Conservation (phyloP, 306 rosid genomes). For the Sicyos edulis region DNA sequence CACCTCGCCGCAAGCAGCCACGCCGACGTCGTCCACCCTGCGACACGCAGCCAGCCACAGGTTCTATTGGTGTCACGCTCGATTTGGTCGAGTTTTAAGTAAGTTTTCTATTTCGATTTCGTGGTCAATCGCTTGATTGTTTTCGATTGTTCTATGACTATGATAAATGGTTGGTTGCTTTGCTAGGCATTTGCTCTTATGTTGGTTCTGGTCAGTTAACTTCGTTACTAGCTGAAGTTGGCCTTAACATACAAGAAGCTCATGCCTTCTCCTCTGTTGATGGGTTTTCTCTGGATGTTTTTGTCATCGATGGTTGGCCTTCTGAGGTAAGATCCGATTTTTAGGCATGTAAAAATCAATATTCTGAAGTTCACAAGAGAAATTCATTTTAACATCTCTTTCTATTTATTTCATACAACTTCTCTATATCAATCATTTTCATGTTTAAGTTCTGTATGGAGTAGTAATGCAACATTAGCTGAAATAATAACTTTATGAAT, state of each 20-base stretch:
- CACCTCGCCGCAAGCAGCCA: no score
- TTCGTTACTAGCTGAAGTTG: conserved; percentile 75
- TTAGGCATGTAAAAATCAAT: conserved; percentile 15
- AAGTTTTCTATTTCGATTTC: no score
- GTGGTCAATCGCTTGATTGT: no score
- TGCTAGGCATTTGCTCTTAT: no score
- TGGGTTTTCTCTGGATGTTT: conserved; percentile 97
- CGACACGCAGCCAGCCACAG: no score
- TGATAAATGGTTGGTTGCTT: no score
- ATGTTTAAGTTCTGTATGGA: conserved; percentile 12
- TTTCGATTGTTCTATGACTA: no score
- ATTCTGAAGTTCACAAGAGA: conserved; percentile 4
- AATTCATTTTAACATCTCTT: conserved; percentile 16
- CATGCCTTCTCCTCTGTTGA: conserved; percentile 95
- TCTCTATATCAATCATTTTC: not conserved
- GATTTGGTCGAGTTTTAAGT: no score
- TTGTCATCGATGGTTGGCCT: conserved; percentile 92
- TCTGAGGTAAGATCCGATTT: conserved; percentile 55
- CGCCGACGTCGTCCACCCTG: no score
- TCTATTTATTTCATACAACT: not conserved
- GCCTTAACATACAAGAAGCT: conserved; percentile 98
- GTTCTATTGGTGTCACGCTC: no score
- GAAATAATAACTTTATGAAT: not conserved
- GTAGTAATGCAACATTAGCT: not conserved
- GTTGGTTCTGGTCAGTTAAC: conserved; percentile 63